A percentile compares a stretch with the other conserved stretches of the same genome.
Conservation (phyloP, 345 rosid species). For the Clausena lansium region DNA sequence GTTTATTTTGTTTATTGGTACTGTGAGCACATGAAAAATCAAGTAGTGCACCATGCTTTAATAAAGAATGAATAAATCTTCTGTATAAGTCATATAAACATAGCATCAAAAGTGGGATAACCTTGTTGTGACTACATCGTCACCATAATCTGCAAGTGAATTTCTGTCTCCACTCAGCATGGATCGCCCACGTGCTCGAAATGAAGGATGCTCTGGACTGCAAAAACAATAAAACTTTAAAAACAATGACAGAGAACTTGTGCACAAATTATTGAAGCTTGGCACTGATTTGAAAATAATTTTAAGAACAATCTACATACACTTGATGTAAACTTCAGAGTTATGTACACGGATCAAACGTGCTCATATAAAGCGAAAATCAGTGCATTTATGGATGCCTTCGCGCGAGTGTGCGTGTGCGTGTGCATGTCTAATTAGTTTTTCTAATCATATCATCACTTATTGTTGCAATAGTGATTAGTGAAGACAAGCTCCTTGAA, state of each 20-base stretch:
- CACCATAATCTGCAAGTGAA: constrained; percentile 52
- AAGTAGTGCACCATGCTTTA: neutral
- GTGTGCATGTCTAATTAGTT: neutral
- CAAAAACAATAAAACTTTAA: constrained; percentile 21
- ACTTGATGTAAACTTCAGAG: neutral
- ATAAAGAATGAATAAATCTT: neutral
- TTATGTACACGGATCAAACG: neutral
- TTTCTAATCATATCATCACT: neutral
- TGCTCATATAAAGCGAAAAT: neutral
- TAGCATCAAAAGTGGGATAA: constrained; percentile 20
- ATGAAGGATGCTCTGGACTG: constrained; percentile 95
- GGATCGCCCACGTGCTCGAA: constrained; percentile 69
- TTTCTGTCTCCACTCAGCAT: constrained; percentile 80
- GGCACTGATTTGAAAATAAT: neutral
- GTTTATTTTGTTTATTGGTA: neutral
- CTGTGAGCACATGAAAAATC: neutral
- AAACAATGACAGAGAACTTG: neutral
- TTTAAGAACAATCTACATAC: neutral
- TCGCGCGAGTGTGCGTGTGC: neutral
- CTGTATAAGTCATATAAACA: neutral
- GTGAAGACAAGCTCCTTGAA: neutral
- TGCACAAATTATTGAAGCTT: neutral
- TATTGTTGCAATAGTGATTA: neutral
- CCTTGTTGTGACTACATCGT: constrained; percentile 74
- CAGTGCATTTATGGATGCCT: neutral